Evolutionary conservation across 805 yeast genomes (phyloP), one percentile per base, ranked within the genome.

Genomic region (Yarrowia sp.): DNA sequence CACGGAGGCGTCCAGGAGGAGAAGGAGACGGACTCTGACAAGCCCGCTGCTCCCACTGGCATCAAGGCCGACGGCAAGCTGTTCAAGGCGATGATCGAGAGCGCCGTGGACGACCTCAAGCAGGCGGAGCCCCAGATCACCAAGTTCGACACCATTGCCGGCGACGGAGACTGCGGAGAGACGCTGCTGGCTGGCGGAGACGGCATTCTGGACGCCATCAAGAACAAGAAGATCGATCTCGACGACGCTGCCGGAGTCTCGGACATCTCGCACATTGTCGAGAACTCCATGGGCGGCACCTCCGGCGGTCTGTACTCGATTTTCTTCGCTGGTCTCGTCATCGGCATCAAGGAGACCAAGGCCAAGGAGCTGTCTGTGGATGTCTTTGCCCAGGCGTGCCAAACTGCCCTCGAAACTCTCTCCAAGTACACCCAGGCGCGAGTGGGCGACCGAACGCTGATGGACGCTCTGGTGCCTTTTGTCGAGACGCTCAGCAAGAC

Each of bases 141-240:
- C 0, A 80, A 83, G 62, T 85, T 88, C 67, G 98, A 92, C 69
- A 87, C 96, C 1, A 79, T 84, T 66, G 97, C 93, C 1, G 98
- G 98, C 63, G 98, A 92, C 72, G 98, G 98, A 68, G 98, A 92
- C 72, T 92, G 97, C 75, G 98, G 98, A 39, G 94, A 90, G 68
- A 92, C 97, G 0, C 76, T 92, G 64, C 89, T 85, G 13, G 80
- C 83, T 22, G 98, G 97, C 38, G 94, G 91, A 27, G 80, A 85
- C 62, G 91, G 88, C 0, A 81, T 92, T 42, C 73, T 84, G 44
- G 75, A 79, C 10, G 82, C 84, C 19, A 74, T 90, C 49, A 75
- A 78, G 9, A 75, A 79, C 29, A 72, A 73, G 19, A 39, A 55
- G 38, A 55, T 55, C 12, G 38, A 39, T 12, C 38, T 55, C 9